phyloP scores from a whole-genome alignment of 208 protist genomes.

The Trypanosoma melophagium region DNA sequence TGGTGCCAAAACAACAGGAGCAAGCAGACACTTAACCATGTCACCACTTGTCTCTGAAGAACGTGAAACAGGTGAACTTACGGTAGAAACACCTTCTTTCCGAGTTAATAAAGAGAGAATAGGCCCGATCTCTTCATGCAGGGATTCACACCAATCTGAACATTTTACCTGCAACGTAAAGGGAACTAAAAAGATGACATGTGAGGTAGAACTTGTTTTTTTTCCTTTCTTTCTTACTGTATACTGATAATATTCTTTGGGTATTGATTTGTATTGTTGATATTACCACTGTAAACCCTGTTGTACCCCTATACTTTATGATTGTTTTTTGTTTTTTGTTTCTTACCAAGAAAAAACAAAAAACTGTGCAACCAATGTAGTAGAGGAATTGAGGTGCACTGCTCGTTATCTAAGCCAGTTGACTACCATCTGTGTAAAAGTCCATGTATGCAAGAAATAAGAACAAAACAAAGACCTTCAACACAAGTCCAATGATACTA shows the following conservation, averaged over 20 bases:
- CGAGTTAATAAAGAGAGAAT: conserved; percentile 21
- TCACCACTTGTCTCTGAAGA: background rate
- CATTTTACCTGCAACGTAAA: conserved; percentile 26
- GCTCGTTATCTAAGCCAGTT: too few relatives aligned
- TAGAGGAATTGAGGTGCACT: too few relatives aligned
- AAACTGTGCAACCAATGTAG: too few relatives aligned
- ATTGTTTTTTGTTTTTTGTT: background rate
- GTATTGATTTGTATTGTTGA: too few relatives aligned
- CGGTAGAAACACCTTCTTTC: conserved; percentile 1
- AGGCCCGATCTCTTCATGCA: conserved; percentile 28
- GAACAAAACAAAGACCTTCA: background rate
- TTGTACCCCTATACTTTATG: background rate
- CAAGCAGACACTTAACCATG: background rate
- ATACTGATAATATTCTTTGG: background rate
- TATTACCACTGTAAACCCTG: too few relatives aligned
- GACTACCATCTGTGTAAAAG: too few relatives aligned
- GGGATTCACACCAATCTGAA: conserved; percentile 14
- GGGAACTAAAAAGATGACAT: conserved; percentile 27
- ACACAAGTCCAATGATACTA: background rate
- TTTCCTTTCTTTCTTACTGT: background rate
- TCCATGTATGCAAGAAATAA: background rate
- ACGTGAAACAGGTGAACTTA: background rate
- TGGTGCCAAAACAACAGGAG: background rate
- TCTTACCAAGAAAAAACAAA: background rate
- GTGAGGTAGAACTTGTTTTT: background rate